Evolutionary conservation across 108 stramenopile species (phyloP).

Genomic region (Skeletonema potamos): DNA sequence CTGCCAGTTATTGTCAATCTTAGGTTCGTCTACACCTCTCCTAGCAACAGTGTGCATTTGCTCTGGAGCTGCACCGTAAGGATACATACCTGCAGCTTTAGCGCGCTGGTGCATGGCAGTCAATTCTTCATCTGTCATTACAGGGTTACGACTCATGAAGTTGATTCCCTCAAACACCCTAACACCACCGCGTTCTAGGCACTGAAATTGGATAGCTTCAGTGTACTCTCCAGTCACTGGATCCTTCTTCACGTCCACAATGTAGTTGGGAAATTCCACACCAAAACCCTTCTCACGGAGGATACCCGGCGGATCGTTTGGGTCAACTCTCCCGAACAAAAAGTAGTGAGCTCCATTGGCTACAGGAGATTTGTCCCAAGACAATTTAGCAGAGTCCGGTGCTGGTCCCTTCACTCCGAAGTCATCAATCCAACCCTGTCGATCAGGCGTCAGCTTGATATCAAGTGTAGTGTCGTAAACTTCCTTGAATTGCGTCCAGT

Average conservation of each 20-base stretch:
- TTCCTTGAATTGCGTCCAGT: conserved; percentile 95
- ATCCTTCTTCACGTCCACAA: conserved; percentile 86
- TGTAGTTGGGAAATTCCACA: conserved; percentile 92
- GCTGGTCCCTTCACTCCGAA: conserved; percentile 89
- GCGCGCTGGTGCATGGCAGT: conserved; percentile 83
- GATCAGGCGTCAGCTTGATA: conserved; percentile 66
- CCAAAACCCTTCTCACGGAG: conserved; percentile 89
- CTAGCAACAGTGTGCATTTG: conserved; percentile 93
- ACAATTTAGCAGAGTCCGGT: conserved; percentile 72
- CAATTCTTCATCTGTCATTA: conserved; percentile 76
- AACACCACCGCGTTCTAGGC: conserved; percentile 86
- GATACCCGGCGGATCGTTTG: conserved; percentile 81
- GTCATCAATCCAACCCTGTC: conserved; percentile 86
- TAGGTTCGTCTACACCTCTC: conserved; percentile 58
- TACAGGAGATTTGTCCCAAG: conserved; percentile 90
- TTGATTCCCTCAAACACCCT: conserved; percentile 97
- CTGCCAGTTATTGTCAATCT: conserved; percentile 85
- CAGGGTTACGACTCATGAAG: conserved; percentile 85
- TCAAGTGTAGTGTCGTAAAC: conserved; percentile 91
- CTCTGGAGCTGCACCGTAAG: conserved; percentile 85
- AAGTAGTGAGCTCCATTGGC: conserved; percentile 94
- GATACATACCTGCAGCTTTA: conserved; percentile 79
- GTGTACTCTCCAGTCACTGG: conserved; percentile 72
- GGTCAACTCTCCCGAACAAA: conserved; percentile 88
- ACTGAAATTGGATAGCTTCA: conserved; percentile 93